These are phyloP conservation scores for Suaeda aralocaspica DNA, from an alignment of 148 eudicot genomes.

Conservation along the genomic window DNA sequence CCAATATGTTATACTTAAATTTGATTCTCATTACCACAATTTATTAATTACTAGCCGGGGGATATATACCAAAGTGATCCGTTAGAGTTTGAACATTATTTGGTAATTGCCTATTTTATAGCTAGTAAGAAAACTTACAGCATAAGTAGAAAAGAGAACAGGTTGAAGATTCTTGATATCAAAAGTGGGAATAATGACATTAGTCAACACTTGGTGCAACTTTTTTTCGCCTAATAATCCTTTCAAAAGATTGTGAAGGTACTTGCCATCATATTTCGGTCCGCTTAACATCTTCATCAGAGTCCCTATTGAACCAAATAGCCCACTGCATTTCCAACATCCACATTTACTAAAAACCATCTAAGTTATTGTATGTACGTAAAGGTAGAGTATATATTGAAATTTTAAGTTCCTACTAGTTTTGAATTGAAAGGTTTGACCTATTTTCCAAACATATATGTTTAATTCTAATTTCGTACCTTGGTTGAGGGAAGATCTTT, in stretches of 20 bases:
- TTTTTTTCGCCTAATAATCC: conserved; percentile 35
- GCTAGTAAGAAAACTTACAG: conserved; percentile 24
- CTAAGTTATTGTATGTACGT: no score
- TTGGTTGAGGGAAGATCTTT: conserved; percentile 43
- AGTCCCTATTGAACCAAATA: conserved; percentile 21
- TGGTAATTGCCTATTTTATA: no score
- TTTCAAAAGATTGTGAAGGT: conserved; percentile 38
- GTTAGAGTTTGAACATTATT: no score
- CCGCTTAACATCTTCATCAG: conserved; percentile 27
- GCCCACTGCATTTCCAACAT: conserved; percentile 29
- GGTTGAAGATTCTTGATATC: conserved; percentile 57
- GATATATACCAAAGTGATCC: no score
- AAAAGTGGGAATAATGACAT: conserved; percentile 56
- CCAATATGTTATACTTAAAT: no score
- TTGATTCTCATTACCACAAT: no score
- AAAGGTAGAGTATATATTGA: no score
- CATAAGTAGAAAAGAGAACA: conserved; percentile 36
- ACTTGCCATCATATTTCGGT: conserved; percentile 62
- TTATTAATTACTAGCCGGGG: no score
- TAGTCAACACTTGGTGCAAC: conserved; percentile 43
- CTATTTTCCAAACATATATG: no score
- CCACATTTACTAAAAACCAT: neutral
- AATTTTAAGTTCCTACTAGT: no score
- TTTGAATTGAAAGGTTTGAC: no score
- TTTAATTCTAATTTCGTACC: conserved; percentile 25